phyloP scores from a whole-genome alignment of 768 basidiomycete genomes.

The Cystofilobasidium bisporidii region DNA sequence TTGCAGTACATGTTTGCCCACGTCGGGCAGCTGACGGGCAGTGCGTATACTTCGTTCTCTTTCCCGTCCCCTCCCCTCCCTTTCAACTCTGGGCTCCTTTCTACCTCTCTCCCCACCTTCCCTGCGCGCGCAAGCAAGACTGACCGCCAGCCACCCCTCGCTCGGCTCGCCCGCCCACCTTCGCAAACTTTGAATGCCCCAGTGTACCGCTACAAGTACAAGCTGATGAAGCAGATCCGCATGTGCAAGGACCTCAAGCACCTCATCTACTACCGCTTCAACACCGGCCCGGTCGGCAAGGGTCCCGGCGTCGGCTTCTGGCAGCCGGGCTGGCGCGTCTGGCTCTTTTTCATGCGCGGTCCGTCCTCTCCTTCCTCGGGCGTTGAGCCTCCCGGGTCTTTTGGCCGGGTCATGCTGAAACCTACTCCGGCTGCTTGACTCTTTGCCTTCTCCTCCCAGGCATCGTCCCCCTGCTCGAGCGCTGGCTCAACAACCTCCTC shows the following conservation, averaged over 20 bases:
- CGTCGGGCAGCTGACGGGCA: constrained; percentile 94
- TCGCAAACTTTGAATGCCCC: too few relatives aligned
- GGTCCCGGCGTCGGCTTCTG: constrained; percentile 99
- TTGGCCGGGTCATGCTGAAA: not conserved
- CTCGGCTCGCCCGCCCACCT: too few relatives aligned
- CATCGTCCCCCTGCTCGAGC: constrained; percentile 90
- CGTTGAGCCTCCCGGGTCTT: too few relatives aligned
- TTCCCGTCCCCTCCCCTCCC: not conserved
- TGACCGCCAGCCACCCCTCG: too few relatives aligned
- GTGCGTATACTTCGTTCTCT: constrained; percentile 6
- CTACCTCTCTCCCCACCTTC: not conserved
- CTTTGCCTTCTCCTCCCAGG: not conserved
- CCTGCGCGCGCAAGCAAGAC: too few relatives aligned
- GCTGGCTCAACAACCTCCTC: constrained; percentile 95
- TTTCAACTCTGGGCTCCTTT: not conserved
- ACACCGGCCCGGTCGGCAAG: constrained; percentile 98
- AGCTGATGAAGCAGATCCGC: constrained; percentile 98
- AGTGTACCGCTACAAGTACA: constrained; percentile 99
- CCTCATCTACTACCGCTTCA: constrained; percentile 90
- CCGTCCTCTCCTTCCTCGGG: not conserved
- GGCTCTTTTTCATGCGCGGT: constrained; percentile 99
- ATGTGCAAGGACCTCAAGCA: constrained; percentile 95
- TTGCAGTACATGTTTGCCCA: constrained; percentile 96
- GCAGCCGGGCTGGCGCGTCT: constrained; percentile 99
- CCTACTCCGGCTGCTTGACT: too few relatives aligned